phyloP scores from a whole-genome alignment of 2,329 filamentous ascomycete genomes.

The Sclerotiophoma versabilis region DNA sequence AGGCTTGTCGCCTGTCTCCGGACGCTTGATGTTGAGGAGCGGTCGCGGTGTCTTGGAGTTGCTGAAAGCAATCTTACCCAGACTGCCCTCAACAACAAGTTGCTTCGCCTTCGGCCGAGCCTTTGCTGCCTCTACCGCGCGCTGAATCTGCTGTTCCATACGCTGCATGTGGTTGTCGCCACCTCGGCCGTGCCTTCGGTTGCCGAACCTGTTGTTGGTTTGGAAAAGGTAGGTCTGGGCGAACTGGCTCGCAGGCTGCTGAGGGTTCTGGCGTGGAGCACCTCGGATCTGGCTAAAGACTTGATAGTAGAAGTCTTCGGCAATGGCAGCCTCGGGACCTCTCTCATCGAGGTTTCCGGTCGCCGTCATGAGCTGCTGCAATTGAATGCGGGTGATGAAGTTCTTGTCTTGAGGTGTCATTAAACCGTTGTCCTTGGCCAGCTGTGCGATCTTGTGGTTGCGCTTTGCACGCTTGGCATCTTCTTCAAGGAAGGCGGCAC shows the following conservation, averaged over 20 bases:
- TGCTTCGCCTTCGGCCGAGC: conserved; percentile 98
- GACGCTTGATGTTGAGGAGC: conserved; percentile 91
- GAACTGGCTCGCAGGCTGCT: conserved; percentile 93
- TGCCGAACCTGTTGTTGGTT: conserved; percentile 82
- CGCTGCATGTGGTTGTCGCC: conserved; percentile 97
- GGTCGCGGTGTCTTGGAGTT: conserved; percentile 98
- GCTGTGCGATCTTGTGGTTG: conserved; percentile 95
- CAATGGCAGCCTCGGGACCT: conserved; percentile 78
- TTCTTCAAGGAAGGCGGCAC: conserved; percentile 81
- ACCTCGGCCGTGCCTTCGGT: conserved; percentile 78
- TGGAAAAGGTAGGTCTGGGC: conserved; percentile 98
- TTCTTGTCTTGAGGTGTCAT: conserved; percentile 99
- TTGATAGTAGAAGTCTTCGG: conserved; percentile 98
- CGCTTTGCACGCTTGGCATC: conserved; percentile 95
- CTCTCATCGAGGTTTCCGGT: conserved; percentile 86
- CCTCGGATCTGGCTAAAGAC: conserved; percentile 95
- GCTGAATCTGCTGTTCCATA: conserved; percentile 98
- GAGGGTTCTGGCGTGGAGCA: conserved; percentile 86
- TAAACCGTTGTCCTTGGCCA: conserved; percentile 92
- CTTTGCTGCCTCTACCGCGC: conserved; percentile 96
- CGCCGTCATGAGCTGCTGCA: conserved; percentile 93
- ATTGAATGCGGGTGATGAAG: conserved; percentile 96
- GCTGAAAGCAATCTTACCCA: conserved; percentile 98
- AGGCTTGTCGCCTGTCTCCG: conserved; percentile 67
- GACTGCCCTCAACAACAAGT: conserved; percentile 91